Percentiles rank a stretch among this genome's conserved stretches.
Conservation (phyloP, 305 asterid genomes). For the Andrographis paniculata region DNA sequence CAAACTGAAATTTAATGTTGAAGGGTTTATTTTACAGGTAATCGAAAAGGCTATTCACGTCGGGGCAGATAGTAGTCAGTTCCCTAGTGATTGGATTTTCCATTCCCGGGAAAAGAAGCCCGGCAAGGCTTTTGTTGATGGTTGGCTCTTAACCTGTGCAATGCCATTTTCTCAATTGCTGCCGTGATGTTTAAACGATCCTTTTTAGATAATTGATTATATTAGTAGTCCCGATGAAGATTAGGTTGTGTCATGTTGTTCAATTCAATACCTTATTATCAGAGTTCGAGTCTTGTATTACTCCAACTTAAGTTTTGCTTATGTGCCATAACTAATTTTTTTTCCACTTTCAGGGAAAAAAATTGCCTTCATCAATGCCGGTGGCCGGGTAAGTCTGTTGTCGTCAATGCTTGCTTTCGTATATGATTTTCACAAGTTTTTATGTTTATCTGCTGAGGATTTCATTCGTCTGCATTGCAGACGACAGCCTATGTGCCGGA, state of each 20-base stretch:
- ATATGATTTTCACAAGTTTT: not conserved
- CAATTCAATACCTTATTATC: conserved; percentile 8
- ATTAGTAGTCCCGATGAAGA: conserved; percentile 9
- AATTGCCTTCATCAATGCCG: conserved; percentile 81
- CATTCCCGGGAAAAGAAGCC: conserved; percentile 92
- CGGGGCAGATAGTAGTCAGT: conserved; percentile 89
- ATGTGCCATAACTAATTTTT: conserved; percentile 9
- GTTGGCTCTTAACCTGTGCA: conserved; percentile 67
- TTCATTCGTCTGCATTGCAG: conserved; percentile 35
- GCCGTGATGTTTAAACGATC: conserved; percentile 16
- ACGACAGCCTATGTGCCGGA: conserved; percentile 92
- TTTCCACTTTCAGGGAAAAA: conserved; percentile 56
- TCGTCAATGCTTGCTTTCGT: not conserved
- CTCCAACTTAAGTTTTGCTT: not conserved
- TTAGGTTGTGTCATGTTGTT: too few species aligned
- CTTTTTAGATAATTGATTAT: conserved; percentile 1
- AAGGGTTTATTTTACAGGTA: conserved; percentile 65
- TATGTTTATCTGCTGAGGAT: conserved; percentile 9
- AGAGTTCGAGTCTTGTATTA: conserved; percentile 7
- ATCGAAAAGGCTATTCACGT: conserved; percentile 66
- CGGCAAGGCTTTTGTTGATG: conserved; percentile 86
- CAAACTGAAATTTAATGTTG: conserved; percentile 33
- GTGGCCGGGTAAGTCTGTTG: conserved; percentile 70
- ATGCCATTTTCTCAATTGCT: conserved; percentile 30
- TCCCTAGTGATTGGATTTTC: conserved; percentile 89